Conservation (phyloP, 495 filamentous ascomycete species). For the Hyaloscypha bicolor region DNA sequence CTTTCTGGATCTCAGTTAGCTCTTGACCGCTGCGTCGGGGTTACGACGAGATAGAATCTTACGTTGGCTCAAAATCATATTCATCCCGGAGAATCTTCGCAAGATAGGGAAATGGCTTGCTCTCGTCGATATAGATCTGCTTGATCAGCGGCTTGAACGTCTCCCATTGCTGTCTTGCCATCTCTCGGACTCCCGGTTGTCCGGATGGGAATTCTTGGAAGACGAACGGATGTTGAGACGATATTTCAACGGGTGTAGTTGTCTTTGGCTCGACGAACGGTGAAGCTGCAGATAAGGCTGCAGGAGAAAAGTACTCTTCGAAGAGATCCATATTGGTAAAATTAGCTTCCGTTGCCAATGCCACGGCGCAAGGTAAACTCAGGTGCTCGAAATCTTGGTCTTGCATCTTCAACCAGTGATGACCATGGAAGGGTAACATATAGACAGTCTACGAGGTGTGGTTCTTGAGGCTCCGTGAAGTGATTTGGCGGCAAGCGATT, state of each 20-base stretch:
- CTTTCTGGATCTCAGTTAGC: not conserved
- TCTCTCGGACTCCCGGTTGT: not conserved
- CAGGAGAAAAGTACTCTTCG: not conserved
- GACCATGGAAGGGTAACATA: not conserved
- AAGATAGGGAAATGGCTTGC: slow-evolving; percentile 6
- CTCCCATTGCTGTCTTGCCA: not conserved
- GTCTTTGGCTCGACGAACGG: too few species aligned
- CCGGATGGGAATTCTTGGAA: not conserved
- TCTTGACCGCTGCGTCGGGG: too few species aligned
- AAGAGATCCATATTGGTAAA: not conserved
- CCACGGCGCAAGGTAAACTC: not conserved
- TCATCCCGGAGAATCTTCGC: not conserved
- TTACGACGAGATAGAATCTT: not conserved
- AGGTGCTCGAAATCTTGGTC: not conserved
- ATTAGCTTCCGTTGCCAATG: too few species aligned
- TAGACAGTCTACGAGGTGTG: not conserved
- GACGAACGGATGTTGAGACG: not conserved
- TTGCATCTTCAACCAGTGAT: not conserved
- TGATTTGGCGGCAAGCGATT: not conserved
- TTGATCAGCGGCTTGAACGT: not conserved
- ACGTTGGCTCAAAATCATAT: not conserved
- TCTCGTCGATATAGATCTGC: not conserved
- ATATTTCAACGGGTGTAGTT: not conserved
- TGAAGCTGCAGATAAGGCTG: not conserved
- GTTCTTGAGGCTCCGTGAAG: not conserved